Percentiles rank a stretch among this genome's conserved stretches.
These are phyloP conservation scores for Canariomyces notabilis DNA, from an alignment of 2,329 filamentous ascomycete species.

Conservation along the genomic window DNA sequence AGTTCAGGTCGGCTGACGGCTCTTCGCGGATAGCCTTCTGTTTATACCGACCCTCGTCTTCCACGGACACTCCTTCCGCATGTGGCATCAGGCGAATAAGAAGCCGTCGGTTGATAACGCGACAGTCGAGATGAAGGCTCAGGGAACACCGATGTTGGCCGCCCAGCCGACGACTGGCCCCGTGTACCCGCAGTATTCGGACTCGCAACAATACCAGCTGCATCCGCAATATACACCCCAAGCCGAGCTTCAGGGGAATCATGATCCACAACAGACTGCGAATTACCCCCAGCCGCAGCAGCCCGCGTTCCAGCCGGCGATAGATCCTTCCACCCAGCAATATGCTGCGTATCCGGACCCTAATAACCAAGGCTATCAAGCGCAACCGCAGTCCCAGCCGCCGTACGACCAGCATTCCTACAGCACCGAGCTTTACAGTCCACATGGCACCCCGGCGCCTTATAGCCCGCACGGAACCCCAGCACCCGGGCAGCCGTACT, in stretches of 20 bases:
- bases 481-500: no score
- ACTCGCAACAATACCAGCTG: conserved; percentile 19
- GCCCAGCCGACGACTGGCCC: conserved; percentile 8
- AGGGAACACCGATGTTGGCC: conserved; percentile 20
- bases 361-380: no score
- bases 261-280: neutral
- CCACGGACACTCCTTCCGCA: conserved; percentile 27
- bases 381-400: no score
- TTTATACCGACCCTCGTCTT: conserved; percentile 26
- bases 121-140: conserved; percentile 28
- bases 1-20: neutral
- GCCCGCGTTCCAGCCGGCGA: neutral
- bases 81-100: conserved; percentile 24
- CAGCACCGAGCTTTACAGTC: conserved; percentile 5
- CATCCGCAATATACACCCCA: conserved; percentile 10
- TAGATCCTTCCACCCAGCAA: no score
- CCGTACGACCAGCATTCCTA: no score
- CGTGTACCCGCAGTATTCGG: conserved; percentile 20
- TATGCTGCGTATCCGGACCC: no score
- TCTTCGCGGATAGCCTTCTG: conserved; percentile 14
- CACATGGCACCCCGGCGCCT: conserved; percentile 10
- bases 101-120: conserved; percentile 19
- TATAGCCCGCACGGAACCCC: neutral
- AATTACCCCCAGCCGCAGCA: conserved; percentile 8
- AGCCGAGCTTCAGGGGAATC: neutral